These are phyloP conservation scores for Lophiostoma macrostomum DNA, from an alignment of 495 filamentous ascomycete species.

Conservation along the genomic window DNA sequence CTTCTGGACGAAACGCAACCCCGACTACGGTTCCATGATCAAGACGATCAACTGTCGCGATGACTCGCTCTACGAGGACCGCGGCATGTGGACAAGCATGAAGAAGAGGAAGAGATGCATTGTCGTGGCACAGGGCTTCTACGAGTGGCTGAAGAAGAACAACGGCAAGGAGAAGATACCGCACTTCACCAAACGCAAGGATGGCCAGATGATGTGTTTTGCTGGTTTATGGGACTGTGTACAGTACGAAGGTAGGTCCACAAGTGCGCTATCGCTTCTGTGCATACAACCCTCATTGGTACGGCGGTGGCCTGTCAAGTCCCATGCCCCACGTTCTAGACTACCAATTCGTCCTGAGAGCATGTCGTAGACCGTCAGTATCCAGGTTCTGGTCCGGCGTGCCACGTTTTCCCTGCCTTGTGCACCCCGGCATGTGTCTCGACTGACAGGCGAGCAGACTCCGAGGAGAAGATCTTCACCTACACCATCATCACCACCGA, in stretches of 20 bases:
- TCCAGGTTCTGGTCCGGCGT: slow-evolving; percentile 12
- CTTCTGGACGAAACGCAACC: slow-evolving; percentile 83
- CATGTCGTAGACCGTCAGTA: neutral
- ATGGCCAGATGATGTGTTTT: slow-evolving; percentile 81
- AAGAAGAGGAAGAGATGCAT: slow-evolving; percentile 84
- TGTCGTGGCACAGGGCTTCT: slow-evolving; percentile 86
- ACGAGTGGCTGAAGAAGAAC: slow-evolving; percentile 88
- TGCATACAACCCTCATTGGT: neutral
- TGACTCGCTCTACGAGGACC: slow-evolving; percentile 71
- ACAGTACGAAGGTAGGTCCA: slow-evolving; percentile 69
- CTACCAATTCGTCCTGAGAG: neutral
- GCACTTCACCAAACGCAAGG: slow-evolving; percentile 75
- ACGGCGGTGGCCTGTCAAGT: neutral
- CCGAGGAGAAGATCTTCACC: slow-evolving; percentile 69
- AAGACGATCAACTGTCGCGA: slow-evolving; percentile 95
- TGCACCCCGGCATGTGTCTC: neutral
- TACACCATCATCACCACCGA: slow-evolving; percentile 92
- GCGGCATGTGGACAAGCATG: slow-evolving; percentile 89
- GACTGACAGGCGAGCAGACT: slow-evolving; percentile 34
- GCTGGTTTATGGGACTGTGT: slow-evolving; percentile 93
- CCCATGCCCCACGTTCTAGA: too few relatives aligned
- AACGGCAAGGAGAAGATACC: slow-evolving; percentile 76
- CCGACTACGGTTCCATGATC: slow-evolving; percentile 70
- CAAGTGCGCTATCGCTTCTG: too few relatives aligned
- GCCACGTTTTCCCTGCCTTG: slow-evolving; percentile 13